Evolutionary conservation across 2,329 filamentous ascomycete genomes (phyloP).

Genomic region (Claviceps humidiphila): DNA sequence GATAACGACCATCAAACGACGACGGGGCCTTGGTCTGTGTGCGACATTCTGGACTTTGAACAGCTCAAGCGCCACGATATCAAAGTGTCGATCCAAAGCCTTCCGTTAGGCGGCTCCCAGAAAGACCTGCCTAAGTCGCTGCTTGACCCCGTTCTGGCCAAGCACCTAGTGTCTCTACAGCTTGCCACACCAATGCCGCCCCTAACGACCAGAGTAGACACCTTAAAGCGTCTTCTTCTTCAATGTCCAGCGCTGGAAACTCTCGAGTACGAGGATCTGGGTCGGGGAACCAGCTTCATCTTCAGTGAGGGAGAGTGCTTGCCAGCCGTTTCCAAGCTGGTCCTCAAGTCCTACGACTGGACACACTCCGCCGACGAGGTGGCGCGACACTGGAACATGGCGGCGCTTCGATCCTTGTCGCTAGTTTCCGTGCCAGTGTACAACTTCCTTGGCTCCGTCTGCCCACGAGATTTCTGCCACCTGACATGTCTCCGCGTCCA

Average conservation of each 20-base stretch:
- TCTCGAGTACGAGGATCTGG: constrained; percentile 30
- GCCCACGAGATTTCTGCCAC: constrained; percentile 20
- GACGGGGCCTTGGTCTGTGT: not conserved
- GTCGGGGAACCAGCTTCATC: constrained; percentile 30
- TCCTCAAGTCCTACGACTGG: constrained; percentile 36
- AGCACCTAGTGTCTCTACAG: constrained; percentile 26
- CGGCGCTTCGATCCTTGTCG: constrained; percentile 19
- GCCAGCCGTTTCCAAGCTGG: constrained; percentile 27
- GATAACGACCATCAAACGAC: constrained; percentile 12
- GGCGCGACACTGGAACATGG: constrained; percentile 30
- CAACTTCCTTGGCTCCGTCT: constrained; percentile 29
- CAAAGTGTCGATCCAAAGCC: not conserved
- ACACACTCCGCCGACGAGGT: constrained; percentile 26
- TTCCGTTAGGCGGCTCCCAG: not conserved
- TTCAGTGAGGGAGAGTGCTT: constrained; percentile 27
- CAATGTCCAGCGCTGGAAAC: constrained; percentile 21
- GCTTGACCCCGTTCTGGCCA: constrained; percentile 25
- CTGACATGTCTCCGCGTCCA: constrained; percentile 22
- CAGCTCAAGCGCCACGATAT: not conserved
- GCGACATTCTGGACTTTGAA: not conserved
- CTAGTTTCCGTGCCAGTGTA: constrained; percentile 23
- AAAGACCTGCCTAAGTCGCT: constrained; percentile 16
- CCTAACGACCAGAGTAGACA: constrained; percentile 24
- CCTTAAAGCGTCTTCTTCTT: constrained; percentile 30
- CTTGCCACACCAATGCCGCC: constrained; percentile 25